Conservation (phyloP, 2,329 filamentous ascomycete genomes). For the Biscogniauxia mediterranea region DNA sequence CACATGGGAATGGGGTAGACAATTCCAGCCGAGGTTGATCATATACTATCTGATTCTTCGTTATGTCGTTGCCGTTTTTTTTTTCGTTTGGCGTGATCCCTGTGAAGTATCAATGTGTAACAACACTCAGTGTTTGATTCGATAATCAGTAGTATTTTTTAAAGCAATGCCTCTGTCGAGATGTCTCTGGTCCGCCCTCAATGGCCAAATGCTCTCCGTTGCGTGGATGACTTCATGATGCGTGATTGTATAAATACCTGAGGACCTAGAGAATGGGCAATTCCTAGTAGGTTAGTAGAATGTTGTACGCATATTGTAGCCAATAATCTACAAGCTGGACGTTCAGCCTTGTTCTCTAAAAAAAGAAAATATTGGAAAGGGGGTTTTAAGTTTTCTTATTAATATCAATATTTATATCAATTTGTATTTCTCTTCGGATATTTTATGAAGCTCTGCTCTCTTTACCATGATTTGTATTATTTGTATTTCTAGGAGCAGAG, state of each 20-base stretch:
- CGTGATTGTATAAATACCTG: background rate
- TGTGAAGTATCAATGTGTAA: constrained; percentile 21
- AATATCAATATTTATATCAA: no score
- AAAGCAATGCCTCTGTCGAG: constrained; percentile 19
- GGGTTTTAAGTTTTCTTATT: no score
- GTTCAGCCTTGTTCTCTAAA: background rate
- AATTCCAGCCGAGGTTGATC: constrained; percentile 54
- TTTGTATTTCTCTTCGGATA: no score
- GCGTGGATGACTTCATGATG: background rate
- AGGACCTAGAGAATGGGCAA: background rate
- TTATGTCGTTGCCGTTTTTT: constrained; percentile 29
- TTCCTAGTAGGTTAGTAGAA: background rate
- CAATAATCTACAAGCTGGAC: background rate
- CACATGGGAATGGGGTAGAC: constrained; percentile 46
- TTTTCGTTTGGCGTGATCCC: constrained; percentile 25
- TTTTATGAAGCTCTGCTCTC: no score
- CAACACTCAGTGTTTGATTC: constrained; percentile 14
- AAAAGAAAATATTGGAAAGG: background rate
- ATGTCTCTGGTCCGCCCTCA: background rate
- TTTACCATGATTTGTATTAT: no score
- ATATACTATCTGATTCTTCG: constrained; percentile 52
- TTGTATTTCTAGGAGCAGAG: no score
- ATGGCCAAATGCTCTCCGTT: no score
- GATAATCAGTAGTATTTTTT: constrained; percentile 16
- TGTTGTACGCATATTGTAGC: background rate